Evolutionary conservation across 345 rosid species (phyloP), one percentile per base, ranked within the genome.

Genomic region (Gossypium herbaceum): DNA sequence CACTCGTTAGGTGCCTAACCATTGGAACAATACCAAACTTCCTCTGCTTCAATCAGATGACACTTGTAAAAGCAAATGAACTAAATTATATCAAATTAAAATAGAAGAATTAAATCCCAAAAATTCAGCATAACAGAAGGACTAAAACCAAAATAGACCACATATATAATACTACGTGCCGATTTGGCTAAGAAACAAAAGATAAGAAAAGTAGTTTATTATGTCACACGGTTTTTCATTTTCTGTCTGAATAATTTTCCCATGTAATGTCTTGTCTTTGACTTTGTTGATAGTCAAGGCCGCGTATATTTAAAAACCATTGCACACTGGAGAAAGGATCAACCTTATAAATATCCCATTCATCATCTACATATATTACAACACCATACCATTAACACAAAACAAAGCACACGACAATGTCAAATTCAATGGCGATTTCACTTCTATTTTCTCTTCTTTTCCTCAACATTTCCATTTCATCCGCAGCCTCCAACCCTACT

Each of bases 401-500:
- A 52, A 16, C n/a, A 9, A 19, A 56, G 27, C 60, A 19, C 60
- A 20, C 41, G 41, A 34, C 9, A 20, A 56, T 55, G 59, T 22
- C 20, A 6, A 55, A 1, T 55, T 55, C 60, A 9, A 20, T 57
- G 62, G 15, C 15, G 27, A 2, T 57, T 57, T 57, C 29, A 11
- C 29, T 22, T 57, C 15, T 3, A 20, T 10, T 57, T 3, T 57
- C 29, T 9, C 29, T 22, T 20, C 15, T 57, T 20, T 3, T 57
- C 6, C 24, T 57, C 62, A 57, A 9, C 15, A 20, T 20, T 3
- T 57, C 62, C 29, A 10, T 57, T 2, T 57, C 62, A 22, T 41
- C 1, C 6, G 75, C 83, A 44, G 71, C 62, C 3, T 69, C 62
- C 3, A 29, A 57, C 19, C 62, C 62, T 11, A 22, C 62, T 11